phyloP scores from a whole-genome alignment of 2,329 filamentous ascomycete species.

The Hypoxylon sp. region DNA sequence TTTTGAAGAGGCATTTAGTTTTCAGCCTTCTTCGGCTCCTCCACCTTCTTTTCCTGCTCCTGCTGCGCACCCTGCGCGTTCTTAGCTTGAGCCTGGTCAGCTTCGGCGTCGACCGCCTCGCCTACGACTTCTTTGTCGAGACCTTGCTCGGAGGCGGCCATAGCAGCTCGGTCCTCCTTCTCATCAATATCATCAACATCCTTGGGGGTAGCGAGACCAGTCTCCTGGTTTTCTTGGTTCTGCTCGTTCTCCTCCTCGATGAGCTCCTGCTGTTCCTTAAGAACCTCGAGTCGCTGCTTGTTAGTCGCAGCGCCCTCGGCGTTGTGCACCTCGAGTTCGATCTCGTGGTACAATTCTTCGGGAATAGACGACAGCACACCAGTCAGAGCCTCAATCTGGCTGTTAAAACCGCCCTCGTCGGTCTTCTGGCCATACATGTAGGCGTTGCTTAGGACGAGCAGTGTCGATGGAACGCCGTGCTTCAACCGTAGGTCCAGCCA shows the following conservation, averaged over 20 bases:
- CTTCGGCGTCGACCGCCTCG: constrained; percentile 69
- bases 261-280: constrained; percentile 98
- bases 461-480: constrained; percentile 94
- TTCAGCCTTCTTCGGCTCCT: constrained; percentile 42
- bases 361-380: constrained; percentile 94
- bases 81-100: constrained; percentile 55
- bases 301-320: constrained; percentile 98
- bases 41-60: constrained; percentile 46
- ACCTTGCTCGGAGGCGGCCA: constrained; percentile 63
- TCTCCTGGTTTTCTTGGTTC: constrained; percentile 82
- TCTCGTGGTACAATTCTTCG: constrained; percentile 99
- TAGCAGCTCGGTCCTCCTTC: constrained; percentile 78
- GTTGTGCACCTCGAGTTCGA: constrained; percentile 96
- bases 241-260: constrained; percentile 98
- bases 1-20: constrained; percentile 29
- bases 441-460: constrained; percentile 95
- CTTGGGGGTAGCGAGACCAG: constrained; percentile 80
- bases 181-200: constrained; percentile 96
- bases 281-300: constrained; percentile 97
- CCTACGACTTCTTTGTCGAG: constrained; percentile 63
- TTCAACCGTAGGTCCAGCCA: constrained; percentile 95
- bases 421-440: constrained; percentile 88
- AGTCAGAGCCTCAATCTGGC: constrained; percentile 92
- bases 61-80: constrained; percentile 53
- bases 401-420: constrained; percentile 86